Base-by-base conservation (phyloP, 2,329 filamentous ascomycete genomes). In the Ophiocordyceps polyrhachis-furcata region DNA sequence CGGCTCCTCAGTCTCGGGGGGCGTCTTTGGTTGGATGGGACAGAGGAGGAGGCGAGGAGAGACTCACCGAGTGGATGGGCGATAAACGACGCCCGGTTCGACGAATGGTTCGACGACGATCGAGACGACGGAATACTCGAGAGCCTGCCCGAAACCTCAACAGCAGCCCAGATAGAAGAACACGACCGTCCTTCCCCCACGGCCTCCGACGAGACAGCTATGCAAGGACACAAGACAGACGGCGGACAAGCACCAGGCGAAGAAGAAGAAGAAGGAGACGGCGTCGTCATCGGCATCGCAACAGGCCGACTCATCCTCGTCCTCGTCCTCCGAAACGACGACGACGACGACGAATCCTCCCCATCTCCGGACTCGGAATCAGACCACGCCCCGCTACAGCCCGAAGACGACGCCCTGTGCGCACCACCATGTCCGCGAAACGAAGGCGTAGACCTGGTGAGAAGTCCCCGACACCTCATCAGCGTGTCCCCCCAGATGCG, bases 141-240 rank as follows among this genome's bases (percentile, higher is more conserved):
- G 5, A 67, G 49, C 41, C 63, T 63, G 9, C 63, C 62, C 14
- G 61, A 66, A 35, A 74, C 51, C 53, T 74, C 65, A 43, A 74
- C 59, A 4, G 69, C 67, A 2, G 60, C 65, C 71, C 67, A 74
- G n/a, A 72, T 49, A 12, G 50, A 52, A 3, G 55, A 23, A 6
- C n/a, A n/a, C n/a, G 21, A 58, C 35, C 59, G 55, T 6, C 59
- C 54, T 1, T 67, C 51, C 1, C 58, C 52, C 5, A 55, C 56
- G 6, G 58, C 53, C 43, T 70, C 67, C 1, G 69, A 61, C 0
- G 61, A 69, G 21, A 71, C 61, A 15, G 56, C 52, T 21, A 74
- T 58, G 25, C 57, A 56, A 5, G 69, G 70, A 5, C 62, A 57
- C 14, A 71, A 53, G 6, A 70, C 53, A 44, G 44, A 49, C 4